These are phyloP conservation scores for Tephrocybe sp. DNA, from an alignment of 768 basidiomycete species.

Conservation along the genomic window DNA sequence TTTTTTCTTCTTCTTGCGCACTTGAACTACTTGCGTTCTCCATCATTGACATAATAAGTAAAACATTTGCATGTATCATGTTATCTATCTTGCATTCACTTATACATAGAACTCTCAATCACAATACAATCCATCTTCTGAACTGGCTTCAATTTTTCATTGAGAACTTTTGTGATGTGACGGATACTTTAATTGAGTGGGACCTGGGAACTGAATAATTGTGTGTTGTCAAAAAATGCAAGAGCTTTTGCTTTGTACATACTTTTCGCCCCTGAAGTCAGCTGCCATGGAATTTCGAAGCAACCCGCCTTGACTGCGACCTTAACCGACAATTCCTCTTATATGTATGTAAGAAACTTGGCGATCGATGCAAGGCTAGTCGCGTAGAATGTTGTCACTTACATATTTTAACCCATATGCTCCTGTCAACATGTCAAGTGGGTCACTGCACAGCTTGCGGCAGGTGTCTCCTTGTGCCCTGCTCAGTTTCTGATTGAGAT, in stretches of 20 bases:
- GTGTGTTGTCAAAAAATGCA: no score
- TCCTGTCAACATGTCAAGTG: slow-evolving; percentile 3
- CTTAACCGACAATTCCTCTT: no score
- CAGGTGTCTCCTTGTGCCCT: not conserved
- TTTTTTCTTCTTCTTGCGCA: not conserved
- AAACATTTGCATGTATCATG: slow-evolving; percentile 9
- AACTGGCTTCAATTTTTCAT: not conserved
- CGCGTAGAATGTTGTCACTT: no score
- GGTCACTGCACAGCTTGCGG: not conserved
- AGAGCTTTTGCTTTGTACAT: no score
- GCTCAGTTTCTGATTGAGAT: not conserved
- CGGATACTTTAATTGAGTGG: no score
- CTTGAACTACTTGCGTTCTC: not conserved
- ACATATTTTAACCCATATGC: slow-evolving; percentile 1
- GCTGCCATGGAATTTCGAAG: no score
- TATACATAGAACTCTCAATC: not conserved
- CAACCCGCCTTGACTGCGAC: no score
- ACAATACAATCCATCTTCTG: not conserved
- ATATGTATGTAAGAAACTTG: no score
- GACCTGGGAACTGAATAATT: no score
- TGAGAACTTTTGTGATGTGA: not conserved
- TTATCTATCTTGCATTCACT: slow-evolving; percentile 12
- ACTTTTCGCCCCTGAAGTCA: no score
- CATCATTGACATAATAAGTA: slow-evolving; percentile 3
- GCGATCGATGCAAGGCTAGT: no score